Base-by-base conservation (phyloP, 1,284 basidiomycete species). In the Tetrapyrgos nigripes region DNA sequence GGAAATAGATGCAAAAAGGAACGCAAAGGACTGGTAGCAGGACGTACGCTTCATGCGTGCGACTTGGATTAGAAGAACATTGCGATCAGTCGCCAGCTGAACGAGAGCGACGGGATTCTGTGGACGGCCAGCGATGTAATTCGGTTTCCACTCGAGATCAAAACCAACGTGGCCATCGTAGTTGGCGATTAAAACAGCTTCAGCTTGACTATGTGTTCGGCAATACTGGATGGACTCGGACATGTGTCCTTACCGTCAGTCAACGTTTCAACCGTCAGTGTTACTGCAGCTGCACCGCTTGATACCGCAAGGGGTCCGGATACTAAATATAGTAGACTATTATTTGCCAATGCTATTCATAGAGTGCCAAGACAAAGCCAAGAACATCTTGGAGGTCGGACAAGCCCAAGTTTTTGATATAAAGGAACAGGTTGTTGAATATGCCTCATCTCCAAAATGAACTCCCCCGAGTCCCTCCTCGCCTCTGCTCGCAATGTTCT, bases 81-180 rank as follows among this genome's bases (percentile, higher is more conserved):
- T 75, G 6, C 83, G 68, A 6, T 73, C 67, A 59, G 77, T 83
- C 3, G 88, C 86, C 26, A 92, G 78, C 67, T 92, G 90, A 2
- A 92, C 78, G 17, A 92, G 77, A 3, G 91, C 85, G 27, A 89
- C 85, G 14, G 79, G 86, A 64, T 91, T 89, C 70, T 85, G 82
- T 26, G 71, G 66, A 21, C 72, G 66, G 14, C 85, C 83, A 64
- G 82, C 84, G 46, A 66, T 59, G 63, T 74, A 85, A 23, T 66
- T 83, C 0, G 90, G 90, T 60, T 81, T 83, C 90, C 90, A 92
- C 70, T 92, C 90, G 37, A 90, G 76, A 67, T 92, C 90, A 61
- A 92, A 86, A 35, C 89, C 89, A 52, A 88, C 66, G n/a, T 56
- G 74, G 72, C 19, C 77, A 75, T 31, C 62, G 44, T 17, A 62